Base-by-base conservation (phyloP, 208 protist species). In the Trypanosoma boissoni region DNA sequence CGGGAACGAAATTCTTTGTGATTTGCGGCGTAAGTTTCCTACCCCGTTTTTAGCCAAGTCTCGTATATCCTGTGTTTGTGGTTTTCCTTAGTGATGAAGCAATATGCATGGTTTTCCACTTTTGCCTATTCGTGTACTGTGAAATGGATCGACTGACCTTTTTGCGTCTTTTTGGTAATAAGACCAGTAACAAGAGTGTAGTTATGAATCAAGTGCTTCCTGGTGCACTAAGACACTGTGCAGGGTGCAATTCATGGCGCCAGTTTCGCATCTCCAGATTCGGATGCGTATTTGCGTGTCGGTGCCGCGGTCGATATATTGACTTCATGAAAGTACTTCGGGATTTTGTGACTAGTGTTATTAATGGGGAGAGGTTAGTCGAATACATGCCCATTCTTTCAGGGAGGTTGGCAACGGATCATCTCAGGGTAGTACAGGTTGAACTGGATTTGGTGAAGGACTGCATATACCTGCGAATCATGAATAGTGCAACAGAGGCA, bases 221-320 rank as follows among this genome's bases (percentile, higher is more conserved):
- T 23, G 50, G 44, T 49, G 73, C 42, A 54, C 68, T 58, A 20
- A 39, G 24, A 42, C 64, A 60, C 12, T 91, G 67, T 54, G 18
- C 57, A 3, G 20, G 34, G 4, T 91, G 84, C 43, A 60, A 71
- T 3, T 28, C 49, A 14, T 49, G 52, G 24, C 62, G 78, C n/a
- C 52, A 23, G 41, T 88, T 91, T 48, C 70, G 71, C 10, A 51
- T 86, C 2, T 86, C 74, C n/a, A 68, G 76, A 24, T 91, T 84
- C 68, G 84, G 84, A 1, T 82, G 84, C 48, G 78, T 88, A 16
- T 91, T 83, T 52, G 48, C 58, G 14, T 91, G 84, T 44, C 26
- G 44, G 4, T 88, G 84, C 42, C 64, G 65, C 2, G 42, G 59
- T 37, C 49, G 57, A 12, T 56, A 49, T 46, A 58, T 86, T 29